Conservation (phyloP, 78 protist species). For the Chrysochromulina tobinii region DNA sequence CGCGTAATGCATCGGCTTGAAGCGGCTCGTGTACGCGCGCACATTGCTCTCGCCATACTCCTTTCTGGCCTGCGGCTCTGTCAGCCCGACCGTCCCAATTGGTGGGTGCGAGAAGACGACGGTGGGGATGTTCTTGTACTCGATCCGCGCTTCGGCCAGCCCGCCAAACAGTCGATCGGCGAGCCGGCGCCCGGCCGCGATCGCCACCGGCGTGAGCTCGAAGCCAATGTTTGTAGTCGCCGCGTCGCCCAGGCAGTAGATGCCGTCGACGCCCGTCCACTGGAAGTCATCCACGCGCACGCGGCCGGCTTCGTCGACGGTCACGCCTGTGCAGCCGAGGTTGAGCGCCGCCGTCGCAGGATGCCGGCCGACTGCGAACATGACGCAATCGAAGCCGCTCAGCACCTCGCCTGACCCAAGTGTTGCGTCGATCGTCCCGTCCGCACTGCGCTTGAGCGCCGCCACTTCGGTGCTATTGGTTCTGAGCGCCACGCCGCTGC, state of each 20-base stretch:
- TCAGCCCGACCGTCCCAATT: constrained; percentile 85
- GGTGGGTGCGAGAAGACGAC: constrained; percentile 91
- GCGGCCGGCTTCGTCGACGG: constrained; percentile 38
- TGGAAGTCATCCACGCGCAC: constrained; percentile 68
- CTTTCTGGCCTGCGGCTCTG: constrained; percentile 74
- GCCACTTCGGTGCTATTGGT: background rate
- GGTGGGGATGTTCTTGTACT: constrained; percentile 74
- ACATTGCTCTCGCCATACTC: constrained; percentile 66
- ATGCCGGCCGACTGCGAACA: constrained; percentile 80
- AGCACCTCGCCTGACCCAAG: background rate
- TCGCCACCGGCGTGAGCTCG: constrained; percentile 85
- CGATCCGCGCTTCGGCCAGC: constrained; percentile 44
- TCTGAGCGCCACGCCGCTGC: constrained; percentile 43
- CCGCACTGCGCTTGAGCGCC: background rate
- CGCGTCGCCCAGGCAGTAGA: constrained; percentile 85
- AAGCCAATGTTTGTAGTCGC: constrained; percentile 21
- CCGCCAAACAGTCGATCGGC: constrained; percentile 78
- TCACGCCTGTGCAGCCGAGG: constrained; percentile 69
- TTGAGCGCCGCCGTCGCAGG: constrained; percentile 61
- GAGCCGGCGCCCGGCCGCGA: constrained; percentile 86
- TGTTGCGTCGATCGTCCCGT: background rate
- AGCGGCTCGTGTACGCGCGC: constrained; percentile 55
- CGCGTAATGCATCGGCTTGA: constrained; percentile 79
- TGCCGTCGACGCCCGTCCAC: constrained; percentile 52
- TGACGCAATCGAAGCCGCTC: constrained; percentile 63